Percentiles rank a stretch among this genome's conserved stretches.
Conservation (phyloP, 2,329 filamentous ascomycete genomes). For the Aspergillus fumigatiaffinis region DNA sequence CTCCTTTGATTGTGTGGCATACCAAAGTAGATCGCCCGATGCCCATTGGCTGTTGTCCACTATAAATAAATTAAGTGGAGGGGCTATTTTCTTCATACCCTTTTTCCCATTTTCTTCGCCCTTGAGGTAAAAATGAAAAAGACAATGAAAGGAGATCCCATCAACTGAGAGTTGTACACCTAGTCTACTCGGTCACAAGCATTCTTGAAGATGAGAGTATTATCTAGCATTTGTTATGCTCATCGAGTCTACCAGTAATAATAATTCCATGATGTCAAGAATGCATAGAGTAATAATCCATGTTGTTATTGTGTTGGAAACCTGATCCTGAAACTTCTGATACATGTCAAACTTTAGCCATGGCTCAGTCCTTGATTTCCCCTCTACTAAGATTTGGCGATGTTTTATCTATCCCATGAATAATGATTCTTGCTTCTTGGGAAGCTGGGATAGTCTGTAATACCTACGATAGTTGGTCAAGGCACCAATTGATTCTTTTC, state of each 20-base stretch:
- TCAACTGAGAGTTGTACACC: not conserved
- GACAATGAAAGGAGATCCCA: not conserved
- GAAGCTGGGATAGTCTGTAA: not conserved
- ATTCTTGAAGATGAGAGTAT: not conserved
- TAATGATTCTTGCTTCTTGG: not conserved
- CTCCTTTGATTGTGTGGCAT: conserved; percentile 20
- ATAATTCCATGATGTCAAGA: not conserved
- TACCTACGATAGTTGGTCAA: not conserved
- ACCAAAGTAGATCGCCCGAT: conserved; percentile 18
- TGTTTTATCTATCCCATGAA: not conserved
- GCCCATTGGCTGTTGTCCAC: conserved; percentile 13
- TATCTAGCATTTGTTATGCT: not conserved
- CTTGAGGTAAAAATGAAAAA: not conserved
- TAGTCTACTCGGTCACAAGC: not conserved
- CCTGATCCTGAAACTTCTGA: not conserved
- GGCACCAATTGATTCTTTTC: not conserved
- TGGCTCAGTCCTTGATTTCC: not conserved
- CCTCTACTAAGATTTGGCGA: not conserved
- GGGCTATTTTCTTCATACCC: conserved; percentile 1
- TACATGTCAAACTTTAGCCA: not conserved
- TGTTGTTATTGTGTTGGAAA: not conserved
- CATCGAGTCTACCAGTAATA: not conserved
- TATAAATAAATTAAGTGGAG: conserved; percentile 20
- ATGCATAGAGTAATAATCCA: not conserved
- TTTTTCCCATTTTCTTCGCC: not conserved